Conservation (phyloP, 2,329 filamentous ascomycete genomes). For the Coniochaeta ligniaria region DNA sequence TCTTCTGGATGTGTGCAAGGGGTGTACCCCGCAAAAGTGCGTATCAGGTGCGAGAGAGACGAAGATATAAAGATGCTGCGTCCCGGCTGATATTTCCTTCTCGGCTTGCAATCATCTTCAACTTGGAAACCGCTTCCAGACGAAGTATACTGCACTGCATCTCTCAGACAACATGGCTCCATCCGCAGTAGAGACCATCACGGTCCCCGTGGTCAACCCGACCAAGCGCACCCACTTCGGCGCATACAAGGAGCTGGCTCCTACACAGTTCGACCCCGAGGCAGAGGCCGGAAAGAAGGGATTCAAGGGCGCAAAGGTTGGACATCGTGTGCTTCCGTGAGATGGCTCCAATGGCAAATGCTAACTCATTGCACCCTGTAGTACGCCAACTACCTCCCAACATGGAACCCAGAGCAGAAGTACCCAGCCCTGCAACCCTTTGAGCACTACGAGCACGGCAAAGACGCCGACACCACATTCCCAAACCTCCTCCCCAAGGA, state of each 20-base stretch:
- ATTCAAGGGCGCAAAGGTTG: constrained; percentile 16
- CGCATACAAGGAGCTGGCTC: constrained; percentile 21
- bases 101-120: constrained; percentile 1
- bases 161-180: constrained; percentile 22
- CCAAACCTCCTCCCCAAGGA: constrained; percentile 52
- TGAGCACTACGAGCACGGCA: constrained; percentile 62
- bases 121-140: neutral
- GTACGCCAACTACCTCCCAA: constrained; percentile 60
- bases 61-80: constrained; percentile 5
- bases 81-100: neutral
- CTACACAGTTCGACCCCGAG: constrained; percentile 17
- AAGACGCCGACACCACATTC: constrained; percentile 57
- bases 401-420: constrained; percentile 51
- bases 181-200: constrained; percentile 22
- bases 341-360: neutral
- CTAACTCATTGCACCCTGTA: constrained; percentile 11
- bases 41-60: neutral
- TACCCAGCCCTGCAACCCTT: constrained; percentile 58
- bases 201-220: constrained; percentile 26
- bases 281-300: constrained; percentile 20
- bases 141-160: constrained; percentile 34
- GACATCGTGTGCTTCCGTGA: neutral
- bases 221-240: constrained; percentile 10
- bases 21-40: constrained; percentile 9
- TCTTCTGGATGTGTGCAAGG: constrained; percentile 14